Conservation (phyloP, 2,329 filamentous ascomycete genomes). For the Nectriaceae sp. region DNA sequence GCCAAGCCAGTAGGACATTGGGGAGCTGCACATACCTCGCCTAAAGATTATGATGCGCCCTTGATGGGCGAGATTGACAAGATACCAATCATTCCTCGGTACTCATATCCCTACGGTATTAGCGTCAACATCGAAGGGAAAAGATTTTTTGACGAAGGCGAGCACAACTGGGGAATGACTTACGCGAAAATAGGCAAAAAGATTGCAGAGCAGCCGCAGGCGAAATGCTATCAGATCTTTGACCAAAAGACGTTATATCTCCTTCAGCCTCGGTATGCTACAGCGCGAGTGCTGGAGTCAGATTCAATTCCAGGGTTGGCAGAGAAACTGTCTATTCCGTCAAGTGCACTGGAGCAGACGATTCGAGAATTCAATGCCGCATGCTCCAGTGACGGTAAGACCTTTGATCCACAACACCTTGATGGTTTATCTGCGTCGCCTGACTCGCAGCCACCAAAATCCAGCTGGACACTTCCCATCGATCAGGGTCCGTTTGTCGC, state of each 20-base stretch:
- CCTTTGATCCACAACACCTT: not conserved
- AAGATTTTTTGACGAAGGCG: not conserved
- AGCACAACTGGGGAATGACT: not conserved
- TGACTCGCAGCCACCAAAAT: not conserved
- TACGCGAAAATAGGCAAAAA: not conserved
- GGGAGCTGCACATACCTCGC: not conserved
- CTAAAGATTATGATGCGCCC: not conserved
- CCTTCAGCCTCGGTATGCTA: not conserved
- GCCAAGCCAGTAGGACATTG: not conserved
- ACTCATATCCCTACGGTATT: not conserved
- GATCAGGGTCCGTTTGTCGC: not conserved
- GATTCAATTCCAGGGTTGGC: not conserved
- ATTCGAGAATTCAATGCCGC: not conserved
- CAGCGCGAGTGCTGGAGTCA: not conserved
- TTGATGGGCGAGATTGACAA: not conserved
- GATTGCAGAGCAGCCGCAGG: not conserved
- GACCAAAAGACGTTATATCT: not conserved
- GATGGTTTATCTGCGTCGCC: not conserved
- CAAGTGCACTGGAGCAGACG: not conserved
- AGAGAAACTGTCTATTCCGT: not conserved
- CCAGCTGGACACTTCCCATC: not conserved
- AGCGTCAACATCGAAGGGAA: not conserved
- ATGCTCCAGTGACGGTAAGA: not conserved
- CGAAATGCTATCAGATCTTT: not conserved
- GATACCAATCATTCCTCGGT: not conserved